Evolutionary conservation across 345 rosid species (phyloP).

Genomic region (Eucalyptus curtisii): DNA sequence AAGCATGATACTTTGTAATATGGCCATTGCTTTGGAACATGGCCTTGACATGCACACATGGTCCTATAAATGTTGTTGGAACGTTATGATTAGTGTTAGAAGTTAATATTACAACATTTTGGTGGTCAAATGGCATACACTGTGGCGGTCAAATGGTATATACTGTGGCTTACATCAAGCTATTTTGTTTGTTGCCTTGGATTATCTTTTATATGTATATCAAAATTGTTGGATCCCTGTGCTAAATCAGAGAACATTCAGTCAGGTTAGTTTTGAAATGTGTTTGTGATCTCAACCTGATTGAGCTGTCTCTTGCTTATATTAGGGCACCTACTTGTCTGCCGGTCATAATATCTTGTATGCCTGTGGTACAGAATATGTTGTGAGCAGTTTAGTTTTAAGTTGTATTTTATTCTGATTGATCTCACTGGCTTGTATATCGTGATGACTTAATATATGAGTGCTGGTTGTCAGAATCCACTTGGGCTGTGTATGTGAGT

Average conservation of each 20-base stretch:
- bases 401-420: background rate
- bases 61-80: background rate
- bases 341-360: background rate
- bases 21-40: background rate
- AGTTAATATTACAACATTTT: background rate
- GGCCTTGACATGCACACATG: background rate
- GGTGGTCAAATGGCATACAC: background rate
- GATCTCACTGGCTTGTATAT: background rate
- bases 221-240: background rate
- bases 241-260: background rate
- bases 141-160: background rate
- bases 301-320: background rate
- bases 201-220: background rate
- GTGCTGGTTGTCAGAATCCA: background rate
- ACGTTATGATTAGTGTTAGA: background rate
- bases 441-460: background rate
- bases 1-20: background rate
- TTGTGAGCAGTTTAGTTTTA: background rate
- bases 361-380: background rate
- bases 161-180: background rate
- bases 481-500: background rate
- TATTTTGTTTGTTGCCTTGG: background rate
- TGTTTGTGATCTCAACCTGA: background rate
- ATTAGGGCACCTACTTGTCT: background rate
- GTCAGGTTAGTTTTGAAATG: background rate